Base-by-base conservation (phyloP, 225 moss, liverwort and hornwort species). In the Polytrichum commune region DNA sequence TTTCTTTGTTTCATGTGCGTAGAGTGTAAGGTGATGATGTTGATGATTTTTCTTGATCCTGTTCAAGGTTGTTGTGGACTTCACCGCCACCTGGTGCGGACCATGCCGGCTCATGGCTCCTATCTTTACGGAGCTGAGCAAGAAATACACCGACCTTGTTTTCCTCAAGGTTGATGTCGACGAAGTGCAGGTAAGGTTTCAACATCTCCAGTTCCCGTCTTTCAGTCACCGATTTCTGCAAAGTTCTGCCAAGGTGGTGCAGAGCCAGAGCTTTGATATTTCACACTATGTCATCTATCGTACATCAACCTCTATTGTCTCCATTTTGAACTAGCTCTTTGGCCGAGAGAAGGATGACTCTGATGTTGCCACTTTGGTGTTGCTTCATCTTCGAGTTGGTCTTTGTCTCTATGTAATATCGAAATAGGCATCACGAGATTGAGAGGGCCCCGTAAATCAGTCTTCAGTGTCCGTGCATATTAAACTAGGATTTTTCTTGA, bases 131-230 rank as follows among this genome's bases (percentile, higher is more conserved):
- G 92, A 84, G 24, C 54, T 91, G 3, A 92, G 92, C 66, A 93
- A 92, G 72, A 96, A 88, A 1, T 85, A 89, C 25, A 33, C 81
- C 9, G 71, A 83, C 16, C 77, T 96, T 13, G 81, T 96, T 19
- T 96, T 89, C 64, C 54, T 90, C 27, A 90, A 96, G 74, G 92
- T 96, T 6, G 92, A 96, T 13, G 90, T 96, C 0, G 96, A 96
- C 9, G 75, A 92, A 82, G 79, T 91, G n/a, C 76, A 68, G 83
- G 95, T 93, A 80, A 32, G 29, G 55, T n/a, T 46, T 46, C 46
- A 16, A 46, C 4, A 46, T 46, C 2, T 38, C 3, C 38, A 38
- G 9, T 46, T 46, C 13, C 46, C 46, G 2, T 46, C 46, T 13
- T 46, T 4, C 46, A 46, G 46, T 46, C 46, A 16, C 13, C 16